Percentiles rank a stretch among this genome's conserved stretches.
Conservation (phyloP, 2,329 filamentous ascomycete genomes). For the Penicillium brasilianum region DNA sequence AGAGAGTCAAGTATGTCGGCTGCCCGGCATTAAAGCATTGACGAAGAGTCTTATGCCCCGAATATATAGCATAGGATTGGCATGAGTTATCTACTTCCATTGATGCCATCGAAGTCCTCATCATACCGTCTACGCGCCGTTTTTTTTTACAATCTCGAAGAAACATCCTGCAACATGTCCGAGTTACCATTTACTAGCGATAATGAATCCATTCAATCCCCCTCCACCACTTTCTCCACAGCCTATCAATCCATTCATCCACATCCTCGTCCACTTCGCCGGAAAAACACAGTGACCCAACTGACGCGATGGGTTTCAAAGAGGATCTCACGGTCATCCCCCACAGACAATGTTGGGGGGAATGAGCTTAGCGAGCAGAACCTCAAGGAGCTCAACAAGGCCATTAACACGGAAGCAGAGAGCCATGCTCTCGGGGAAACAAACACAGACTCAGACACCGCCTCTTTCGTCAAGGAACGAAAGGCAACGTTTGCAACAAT, state of each 20-base stretch:
- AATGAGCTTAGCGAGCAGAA: constrained; percentile 21
- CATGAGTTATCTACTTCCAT: not conserved
- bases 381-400: constrained; percentile 13
- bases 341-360: not conserved
- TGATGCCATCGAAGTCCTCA: not conserved
- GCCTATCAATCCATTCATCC: constrained; percentile 10
- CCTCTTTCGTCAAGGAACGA: not conserved
- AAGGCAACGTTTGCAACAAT: not conserved
- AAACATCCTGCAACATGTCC: constrained; percentile 12
- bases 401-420: not conserved
- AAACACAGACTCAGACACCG: not conserved
- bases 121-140: not conserved
- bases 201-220: constrained; percentile 18
- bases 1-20: not conserved
- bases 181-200: constrained; percentile 16
- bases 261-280: constrained; percentile 10
- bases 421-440: not conserved
- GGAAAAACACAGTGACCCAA: constrained; percentile 17
- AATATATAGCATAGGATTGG: not conserved
- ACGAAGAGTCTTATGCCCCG: no score
- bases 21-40: not conserved
- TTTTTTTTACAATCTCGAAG: not conserved
- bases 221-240: constrained; percentile 12
- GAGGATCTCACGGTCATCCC: constrained; percentile 19
- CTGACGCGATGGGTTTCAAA: constrained; percentile 25